Evolutionary conservation across 2,329 filamentous ascomycete genomes (phyloP).

Genomic region (Trichoderma koningiopsis): DNA sequence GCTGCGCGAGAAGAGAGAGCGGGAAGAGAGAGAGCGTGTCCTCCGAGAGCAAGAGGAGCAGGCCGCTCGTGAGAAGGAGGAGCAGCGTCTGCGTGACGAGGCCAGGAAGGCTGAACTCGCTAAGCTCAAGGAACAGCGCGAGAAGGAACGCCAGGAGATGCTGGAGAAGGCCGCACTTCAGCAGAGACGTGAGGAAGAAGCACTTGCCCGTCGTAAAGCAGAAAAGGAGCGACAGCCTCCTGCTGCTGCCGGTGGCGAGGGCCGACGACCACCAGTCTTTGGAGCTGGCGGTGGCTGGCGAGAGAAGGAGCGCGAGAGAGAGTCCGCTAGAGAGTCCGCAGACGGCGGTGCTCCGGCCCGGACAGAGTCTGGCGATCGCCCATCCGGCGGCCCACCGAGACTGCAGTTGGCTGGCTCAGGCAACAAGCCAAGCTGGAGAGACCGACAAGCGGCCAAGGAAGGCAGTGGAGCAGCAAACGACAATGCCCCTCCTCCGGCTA

Average conservation of each 20-base stretch:
- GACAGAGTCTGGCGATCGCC: constrained; percentile 50
- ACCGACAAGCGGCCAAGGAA: constrained; percentile 62
- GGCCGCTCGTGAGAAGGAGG: constrained; percentile 77
- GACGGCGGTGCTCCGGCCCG: constrained; percentile 35
- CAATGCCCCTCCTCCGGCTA: constrained; percentile 13
- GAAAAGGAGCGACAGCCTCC: constrained; percentile 57
- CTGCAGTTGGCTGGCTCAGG: constrained; percentile 62
- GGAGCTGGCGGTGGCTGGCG: constrained; percentile 49
- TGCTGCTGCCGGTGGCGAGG: constrained; percentile 25
- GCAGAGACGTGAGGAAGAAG: constrained; percentile 84
- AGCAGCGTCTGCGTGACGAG: constrained; percentile 77
- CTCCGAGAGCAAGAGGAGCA: constrained; percentile 85
- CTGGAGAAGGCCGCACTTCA: constrained; percentile 69
- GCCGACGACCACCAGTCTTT: constrained; percentile 36
- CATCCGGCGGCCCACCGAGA: constrained; percentile 58
- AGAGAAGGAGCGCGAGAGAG: constrained; percentile 41
- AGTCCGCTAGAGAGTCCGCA: constrained; percentile 35
- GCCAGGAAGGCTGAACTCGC: constrained; percentile 73
- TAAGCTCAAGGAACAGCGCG: constrained; percentile 66
- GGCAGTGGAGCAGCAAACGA: constrained; percentile 36
- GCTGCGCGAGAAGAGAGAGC: constrained; percentile 79
- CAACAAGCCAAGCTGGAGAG: constrained; percentile 70
- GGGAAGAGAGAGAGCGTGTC: constrained; percentile 78
- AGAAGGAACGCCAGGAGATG: constrained; percentile 68
- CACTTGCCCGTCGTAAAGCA: constrained; percentile 71